Base-by-base conservation (phyloP, 2,329 filamentous ascomycete species). In the Ascocoryne sarcoides region DNA sequence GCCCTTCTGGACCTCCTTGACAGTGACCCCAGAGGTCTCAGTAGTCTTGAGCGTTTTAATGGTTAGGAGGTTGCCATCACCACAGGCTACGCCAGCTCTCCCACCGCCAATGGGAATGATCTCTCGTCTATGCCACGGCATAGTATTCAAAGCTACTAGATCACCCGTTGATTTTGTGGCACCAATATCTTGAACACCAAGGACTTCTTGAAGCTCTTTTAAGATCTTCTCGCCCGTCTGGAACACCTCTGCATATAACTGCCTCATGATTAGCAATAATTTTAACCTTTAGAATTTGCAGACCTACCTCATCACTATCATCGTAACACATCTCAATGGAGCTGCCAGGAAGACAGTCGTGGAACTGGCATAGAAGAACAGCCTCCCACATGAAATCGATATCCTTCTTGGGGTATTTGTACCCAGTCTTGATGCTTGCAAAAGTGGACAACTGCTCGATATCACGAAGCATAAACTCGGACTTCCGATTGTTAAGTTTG, bases 241-340 rank as follows among this genome's bases (percentile, higher is more conserved):
- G 58, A 94, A 95, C 2, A 95, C 76, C 51, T 86, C 70, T 2
- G 76, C 82, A 58, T 98, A 98, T 5, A 95, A 71, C 72, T 80
- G 32, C 35, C 47, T 62, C 45, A 64, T 57, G 42, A 47, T 44
- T 37, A 38, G 32, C n/a, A 32, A 16, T 37, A 19, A 16, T 4
- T 14, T 30, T 12, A 32, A 35, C 10, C 12, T 29, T 21, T 10
- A 14, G 10, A 5, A 21, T 10, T 8, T 10, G 17, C 10, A 14
- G 32, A 52, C 65, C 60, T 62, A 77, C 75, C 65, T 88, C 75
- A 58, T 95, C 84, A 3, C 89, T 94, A 59, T 98, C 92, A 60
- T 94, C 86, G 55, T 96, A 96, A 62, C 88, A 95, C 88, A 96
- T 95, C 62, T 93, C 89, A 53, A 98, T 96, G 23, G 79, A 85